Evolutionary conservation across 495 filamentous ascomycete genomes (phyloP).

Genomic region (Echria macrotheca): DNA sequence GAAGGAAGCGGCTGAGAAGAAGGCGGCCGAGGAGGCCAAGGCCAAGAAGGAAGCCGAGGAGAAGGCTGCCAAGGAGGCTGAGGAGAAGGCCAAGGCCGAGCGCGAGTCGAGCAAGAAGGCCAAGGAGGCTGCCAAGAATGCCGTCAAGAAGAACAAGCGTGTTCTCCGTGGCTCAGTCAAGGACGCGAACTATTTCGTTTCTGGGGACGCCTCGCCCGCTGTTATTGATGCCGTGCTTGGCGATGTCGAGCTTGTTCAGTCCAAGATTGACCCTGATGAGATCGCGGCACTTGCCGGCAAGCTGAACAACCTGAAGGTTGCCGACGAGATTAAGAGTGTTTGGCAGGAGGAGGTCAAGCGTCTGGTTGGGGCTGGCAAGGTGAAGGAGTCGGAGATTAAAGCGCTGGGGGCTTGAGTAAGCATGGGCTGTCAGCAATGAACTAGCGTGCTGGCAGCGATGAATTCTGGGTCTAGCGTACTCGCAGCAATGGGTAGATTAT

Average conservation of each 20-base stretch:
- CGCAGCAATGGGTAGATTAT: too few relatives aligned
- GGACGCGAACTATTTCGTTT: conserved; percentile 89
- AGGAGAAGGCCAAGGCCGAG: conserved; percentile 87
- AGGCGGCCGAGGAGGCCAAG: conserved; percentile 70
- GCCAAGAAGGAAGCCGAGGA: conserved; percentile 78
- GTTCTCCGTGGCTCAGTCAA: conserved; percentile 87
- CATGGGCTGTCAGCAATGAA: too few relatives aligned
- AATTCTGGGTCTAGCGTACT: too few relatives aligned
- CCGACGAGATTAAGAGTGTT: conserved; percentile 60
- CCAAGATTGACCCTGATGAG: conserved; percentile 85
- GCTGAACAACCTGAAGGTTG: conserved; percentile 67
- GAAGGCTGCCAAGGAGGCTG: conserved; percentile 87
- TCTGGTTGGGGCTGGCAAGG: conserved; percentile 70
- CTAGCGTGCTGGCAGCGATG: too few relatives aligned
- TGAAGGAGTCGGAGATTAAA: conserved; percentile 69
- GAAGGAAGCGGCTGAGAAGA: conserved; percentile 85
- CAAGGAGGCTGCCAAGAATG: conserved; percentile 96
- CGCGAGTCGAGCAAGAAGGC: conserved; percentile 93
- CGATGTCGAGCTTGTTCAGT: conserved; percentile 83
- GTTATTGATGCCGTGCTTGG: conserved; percentile 75
- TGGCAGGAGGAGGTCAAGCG: conserved; percentile 66
- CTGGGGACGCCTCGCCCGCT: conserved; percentile 58
- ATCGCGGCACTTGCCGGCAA: conserved; percentile 71
- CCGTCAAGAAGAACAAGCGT: conserved; percentile 99
- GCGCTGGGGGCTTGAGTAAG: conserved; percentile 22